Conservation (phyloP, 208 protist genomes). For the Leptomonas pyrrhocoris region DNA sequence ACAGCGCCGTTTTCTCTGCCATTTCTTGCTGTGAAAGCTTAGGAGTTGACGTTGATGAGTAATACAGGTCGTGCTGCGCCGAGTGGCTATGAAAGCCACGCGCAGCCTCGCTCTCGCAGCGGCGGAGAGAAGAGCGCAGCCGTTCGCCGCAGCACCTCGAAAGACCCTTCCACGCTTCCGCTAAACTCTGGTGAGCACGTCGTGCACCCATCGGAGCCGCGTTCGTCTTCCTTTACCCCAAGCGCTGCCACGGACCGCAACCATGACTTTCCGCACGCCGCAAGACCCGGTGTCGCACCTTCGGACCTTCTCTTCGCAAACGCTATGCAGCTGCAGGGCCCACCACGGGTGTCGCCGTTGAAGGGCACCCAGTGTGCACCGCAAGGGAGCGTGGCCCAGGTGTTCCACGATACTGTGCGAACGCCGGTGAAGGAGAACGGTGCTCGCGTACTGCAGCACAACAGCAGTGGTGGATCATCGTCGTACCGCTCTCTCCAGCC, state of each 20-base stretch:
- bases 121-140: neutral
- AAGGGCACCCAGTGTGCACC: neutral
- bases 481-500: neutral
- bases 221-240: neutral
- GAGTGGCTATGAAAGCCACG: neutral
- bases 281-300: neutral
- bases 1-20: too few relatives aligned
- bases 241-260: neutral
- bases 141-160: neutral
- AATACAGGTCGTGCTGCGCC: neutral
- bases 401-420: neutral
- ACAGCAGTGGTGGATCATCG: neutral
- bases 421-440: neutral
- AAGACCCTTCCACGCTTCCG: conserved; percentile 3
- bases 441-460: too few relatives aligned
- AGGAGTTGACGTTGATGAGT: conserved; percentile 3
- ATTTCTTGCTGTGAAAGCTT: too few relatives aligned
- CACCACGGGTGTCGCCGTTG: neutral
- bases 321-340: neutral
- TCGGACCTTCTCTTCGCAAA: neutral
- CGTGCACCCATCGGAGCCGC: neutral
- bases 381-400: neutral
- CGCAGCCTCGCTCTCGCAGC: neutral
- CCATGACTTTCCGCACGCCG: conserved; percentile 1
- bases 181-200: conserved; percentile 4